Conservation (phyloP, 768 basidiomycete species). For the Saitozyma podzolica region DNA sequence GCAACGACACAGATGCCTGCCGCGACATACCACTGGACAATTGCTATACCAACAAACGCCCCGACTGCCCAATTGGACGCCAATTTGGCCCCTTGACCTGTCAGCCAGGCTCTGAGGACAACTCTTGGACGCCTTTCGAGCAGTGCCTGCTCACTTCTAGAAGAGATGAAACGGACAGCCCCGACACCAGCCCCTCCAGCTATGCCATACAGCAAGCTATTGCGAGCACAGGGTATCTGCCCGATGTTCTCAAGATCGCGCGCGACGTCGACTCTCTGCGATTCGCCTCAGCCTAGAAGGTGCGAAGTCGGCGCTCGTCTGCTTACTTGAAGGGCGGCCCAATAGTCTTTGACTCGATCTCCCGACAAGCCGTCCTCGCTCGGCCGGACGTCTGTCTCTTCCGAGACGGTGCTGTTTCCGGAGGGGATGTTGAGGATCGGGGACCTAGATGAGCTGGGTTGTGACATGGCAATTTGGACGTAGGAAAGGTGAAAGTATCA, state of each 20-base stretch:
- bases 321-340: slow-evolving; percentile 37
- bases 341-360: slow-evolving; percentile 32
- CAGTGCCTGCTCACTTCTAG: slow-evolving; percentile 31
- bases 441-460: too few relatives aligned
- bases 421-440: slow-evolving; percentile 39
- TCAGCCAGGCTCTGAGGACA: slow-evolving; percentile 3
- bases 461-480: too few relatives aligned
- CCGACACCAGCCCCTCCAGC: slow-evolving; percentile 47
- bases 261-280: slow-evolving; percentile 30
- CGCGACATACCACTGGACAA: slow-evolving; percentile 39
- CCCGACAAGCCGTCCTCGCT: slow-evolving; percentile 34
- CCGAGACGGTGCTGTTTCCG: slow-evolving; percentile 36
- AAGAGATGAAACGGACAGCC: slow-evolving; percentile 40
- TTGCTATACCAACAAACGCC: slow-evolving; percentile 39
- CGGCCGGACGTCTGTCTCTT: slow-evolving; percentile 14
- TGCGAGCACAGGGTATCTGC: slow-evolving; percentile 46
- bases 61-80: slow-evolving; percentile 48
- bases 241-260: slow-evolving; percentile 47
- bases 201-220: slow-evolving; percentile 48
- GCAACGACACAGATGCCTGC: not conserved
- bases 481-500: too few relatives aligned
- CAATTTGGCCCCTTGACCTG: slow-evolving; percentile 16
- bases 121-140: not conserved
- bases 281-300: not conserved
- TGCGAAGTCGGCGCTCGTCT: not conserved